phyloP scores from a whole-genome alignment of 352 stramenopile genomes.

The Pythium phragmiticola region DNA sequence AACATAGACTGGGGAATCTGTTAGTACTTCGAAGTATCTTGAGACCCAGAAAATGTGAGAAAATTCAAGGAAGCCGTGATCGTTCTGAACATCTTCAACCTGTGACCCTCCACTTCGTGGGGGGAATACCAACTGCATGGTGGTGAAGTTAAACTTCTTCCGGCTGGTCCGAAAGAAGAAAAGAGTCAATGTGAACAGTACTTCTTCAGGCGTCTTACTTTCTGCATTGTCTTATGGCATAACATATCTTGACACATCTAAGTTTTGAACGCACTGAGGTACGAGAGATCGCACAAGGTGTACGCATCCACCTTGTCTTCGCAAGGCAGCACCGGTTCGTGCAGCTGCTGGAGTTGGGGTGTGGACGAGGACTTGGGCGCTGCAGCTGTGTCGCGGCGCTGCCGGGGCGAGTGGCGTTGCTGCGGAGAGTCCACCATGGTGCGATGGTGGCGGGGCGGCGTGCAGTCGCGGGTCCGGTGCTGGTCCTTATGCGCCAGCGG shows the following conservation, averaged over 20 bases:
- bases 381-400: no score
- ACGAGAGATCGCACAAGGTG: slow-evolving; percentile 53
- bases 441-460: slow-evolving; percentile 1
- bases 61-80: no score
- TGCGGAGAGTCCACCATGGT: background rate
- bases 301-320: slow-evolving; percentile 21
- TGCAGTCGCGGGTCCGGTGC: background rate
- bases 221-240: background rate
- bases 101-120: no score
- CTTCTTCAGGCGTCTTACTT: background rate
- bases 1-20: no score
- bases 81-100: no score
- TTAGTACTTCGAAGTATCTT: no score
- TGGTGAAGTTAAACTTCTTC: no score
- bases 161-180: no score
- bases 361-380: no score
- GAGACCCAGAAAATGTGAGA: no score
- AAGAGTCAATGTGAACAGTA: no score
- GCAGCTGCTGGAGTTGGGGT: background rate
- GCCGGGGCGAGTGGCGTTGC: slow-evolving; percentile 3
- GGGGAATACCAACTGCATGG: no score
- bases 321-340: slow-evolving; percentile 4
- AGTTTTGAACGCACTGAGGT: slow-evolving; percentile 53
- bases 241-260: slow-evolving; percentile 9
- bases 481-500: background rate